Base-by-base conservation (phyloP, 73 alveolate species). In the Effrenium voratum region DNA sequence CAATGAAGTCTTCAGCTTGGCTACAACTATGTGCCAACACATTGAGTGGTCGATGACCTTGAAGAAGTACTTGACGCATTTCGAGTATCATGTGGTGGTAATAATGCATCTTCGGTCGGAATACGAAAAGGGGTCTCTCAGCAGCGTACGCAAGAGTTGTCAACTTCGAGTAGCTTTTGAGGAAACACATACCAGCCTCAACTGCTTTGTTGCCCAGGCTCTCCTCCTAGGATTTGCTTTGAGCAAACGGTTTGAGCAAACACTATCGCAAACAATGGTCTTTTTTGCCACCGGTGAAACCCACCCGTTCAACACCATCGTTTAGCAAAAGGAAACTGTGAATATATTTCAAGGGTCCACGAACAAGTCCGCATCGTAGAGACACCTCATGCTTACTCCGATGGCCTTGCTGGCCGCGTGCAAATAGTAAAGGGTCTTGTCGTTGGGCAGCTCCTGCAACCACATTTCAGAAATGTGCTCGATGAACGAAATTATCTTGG, bases 1-100 rank as follows among this genome's bases (percentile, higher is more conserved):
- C 91, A 16, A 80, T 80, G 72, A 80, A 80, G 72, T 80, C 91
- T 55, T 80, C 91, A 8, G 91, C 91, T 44, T 32, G 28, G 46
- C 63, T 55, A 15, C 91, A 80, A 32, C 91, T 80, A 72, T 80
- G 45, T 15, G 72, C 70, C 5, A 80, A 34, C 34, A 47, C n/a
- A 30, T 80, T 80, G 19, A 80, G 36, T 6, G 47, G 46, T 19
- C 5, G 4, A 2, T 6, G 34, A 0, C n/a, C 47, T 13, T n/a
- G 22, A 0, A 1, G 16, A 32, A 47, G 13, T 6, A 32, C 41
- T 6, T 22, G 4, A 3, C 10, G 15, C 12, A 47, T 30, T 4
- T 80, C 91, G 47, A 46, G n/a, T 12, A 80, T 16, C 34, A 45
- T 15, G 30, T 80, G 91, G 70, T 80, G 91, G 30, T 8, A 47